phyloP scores from a whole-genome alignment of 305 asterid species.

The Fraxinus platypoda region DNA sequence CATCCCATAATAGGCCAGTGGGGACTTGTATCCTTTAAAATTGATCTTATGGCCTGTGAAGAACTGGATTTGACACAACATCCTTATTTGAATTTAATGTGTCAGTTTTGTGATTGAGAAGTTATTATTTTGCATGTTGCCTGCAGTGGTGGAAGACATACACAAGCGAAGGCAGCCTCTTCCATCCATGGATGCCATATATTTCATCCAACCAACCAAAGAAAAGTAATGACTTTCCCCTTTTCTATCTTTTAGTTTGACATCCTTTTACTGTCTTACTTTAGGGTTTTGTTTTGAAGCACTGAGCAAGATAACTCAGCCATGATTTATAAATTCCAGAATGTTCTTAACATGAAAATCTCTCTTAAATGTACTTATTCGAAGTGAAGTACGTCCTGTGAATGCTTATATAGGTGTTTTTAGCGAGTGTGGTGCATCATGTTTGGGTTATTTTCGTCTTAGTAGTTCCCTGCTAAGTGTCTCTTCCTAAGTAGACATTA shows the following conservation, averaged over 20 bases:
- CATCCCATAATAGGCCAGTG: neutral
- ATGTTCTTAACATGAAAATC: neutral
- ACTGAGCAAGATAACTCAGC: neutral
- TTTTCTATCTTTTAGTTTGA: slow-evolving; percentile 16
- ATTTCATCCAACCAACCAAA: slow-evolving; percentile 93
- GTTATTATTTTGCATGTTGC: slow-evolving; percentile 31
- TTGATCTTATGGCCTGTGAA: slow-evolving; percentile 12
- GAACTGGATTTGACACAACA: neutral
- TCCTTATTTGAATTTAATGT: slow-evolving; percentile 3
- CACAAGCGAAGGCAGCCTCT: slow-evolving; percentile 93
- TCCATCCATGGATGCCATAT: slow-evolving; percentile 97
- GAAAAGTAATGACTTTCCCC: slow-evolving; percentile 58
- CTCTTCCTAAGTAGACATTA: neutral
- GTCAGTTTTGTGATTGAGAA: slow-evolving; percentile 22
- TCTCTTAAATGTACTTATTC: neutral
- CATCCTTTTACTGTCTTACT: slow-evolving; percentile 3
- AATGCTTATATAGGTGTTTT: neutral
- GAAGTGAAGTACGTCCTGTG: neutral
- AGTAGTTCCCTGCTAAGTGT: neutral
- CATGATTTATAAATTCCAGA: neutral
- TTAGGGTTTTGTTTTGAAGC: neutral
- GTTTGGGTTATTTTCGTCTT: neutral
- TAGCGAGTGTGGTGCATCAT: neutral
- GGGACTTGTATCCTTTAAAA: neutral
- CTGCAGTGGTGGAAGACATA: slow-evolving; percentile 99